Evolutionary conservation across 768 basidiomycete species (phyloP), one percentile per base, ranked within the genome.

Genomic region (Cystobasidium tubakii): DNA sequence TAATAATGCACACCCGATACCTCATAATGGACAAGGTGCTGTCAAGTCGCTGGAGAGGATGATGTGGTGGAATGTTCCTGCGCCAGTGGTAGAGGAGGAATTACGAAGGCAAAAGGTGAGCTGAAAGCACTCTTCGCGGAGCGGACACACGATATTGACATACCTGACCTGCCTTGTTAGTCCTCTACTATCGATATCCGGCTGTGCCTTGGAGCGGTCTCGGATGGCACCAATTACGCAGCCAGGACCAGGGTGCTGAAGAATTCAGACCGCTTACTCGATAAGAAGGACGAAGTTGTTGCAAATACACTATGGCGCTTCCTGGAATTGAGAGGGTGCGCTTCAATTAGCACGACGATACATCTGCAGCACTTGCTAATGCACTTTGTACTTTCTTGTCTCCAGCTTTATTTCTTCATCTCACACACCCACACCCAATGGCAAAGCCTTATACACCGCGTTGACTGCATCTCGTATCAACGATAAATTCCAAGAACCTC

Each of bases 301-400:
- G 94, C 94, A 9, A 99, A 99, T 80, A 93, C 95, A 31, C 90
- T 99, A 70, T 97, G 94, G 94, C 87, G 95, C 66, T 97, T 98
- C 86, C 86, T 99, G 71, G 95, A 97, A 81, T 84, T 97, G 73
- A 85, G 96, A 82, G 92, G 93, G 94, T 95, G 82, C 80, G 88
- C 76, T n/a, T n/a, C n/a, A n/a, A n/a, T n/a, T n/a, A n/a, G n/a
- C n/a, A n/a, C n/a, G n/a, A n/a, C n/a, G n/a, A n/a, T n/a, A n/a
- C n/a, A 1, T 36, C 29, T 54, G 39, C 36, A 29, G 17, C 25
- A 23, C 13, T 39, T 19, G 42, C 44, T 36, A 23, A 39, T 66
- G 19, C 31, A 54, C 19, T 33, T 29, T 6, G 10, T 13, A n/a
- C 57, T 70, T 60, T 64, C 65, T 57, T 66, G n/a, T 60, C 76